Base-by-base conservation (phyloP, 352 stramenopile genomes). In the Phytophthora kernoviae region DNA sequence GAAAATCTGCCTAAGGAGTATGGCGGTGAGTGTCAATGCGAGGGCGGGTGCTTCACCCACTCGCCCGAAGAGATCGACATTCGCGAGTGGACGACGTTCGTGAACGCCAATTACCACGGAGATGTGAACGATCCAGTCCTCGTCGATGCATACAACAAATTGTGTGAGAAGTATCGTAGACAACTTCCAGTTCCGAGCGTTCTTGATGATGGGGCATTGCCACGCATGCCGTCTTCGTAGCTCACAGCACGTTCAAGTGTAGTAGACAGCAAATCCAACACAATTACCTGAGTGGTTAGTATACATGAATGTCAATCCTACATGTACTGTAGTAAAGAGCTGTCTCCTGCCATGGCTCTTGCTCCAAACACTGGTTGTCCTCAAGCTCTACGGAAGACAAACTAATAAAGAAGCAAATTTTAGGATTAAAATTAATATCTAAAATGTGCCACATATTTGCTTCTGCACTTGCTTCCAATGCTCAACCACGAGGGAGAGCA, bases 31-130 rank as follows among this genome's bases (percentile, higher is more conserved):
- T 90, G 82, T 44, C 47, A 66, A 18, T 91, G 82, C 40, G 70
- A 79, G 40, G 80, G 82, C 14, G 80, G 81, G 15, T 91, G 82
- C 49, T 68, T 78, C 14, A 82, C 62, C 3, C 60, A 88, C 51
- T 89, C 80, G 12, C 82, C 82, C 2, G 81, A 92, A 67, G 82
- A 92, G 48, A 75, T 59, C 17, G 81, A 89, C 44, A 48, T 92
- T 65, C 74, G 70, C 41, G 68, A 86, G 45, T 85, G 77, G 71
- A 81, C 84, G 18, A 73, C 74, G 15, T 82, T 77, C 17, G 55
- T 87, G 11, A 84, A 88, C 60, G 34, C 54, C 11, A 81, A 68
- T 20, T 77, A 76, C 54, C 42, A 73, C 4, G 75, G 62, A 6
- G 56, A 59, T 17, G 36, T 39, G 11, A 33, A 67, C n/a, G 72